Conservation (phyloP, 768 basidiomycete species). For the Hericium coralloides region DNA sequence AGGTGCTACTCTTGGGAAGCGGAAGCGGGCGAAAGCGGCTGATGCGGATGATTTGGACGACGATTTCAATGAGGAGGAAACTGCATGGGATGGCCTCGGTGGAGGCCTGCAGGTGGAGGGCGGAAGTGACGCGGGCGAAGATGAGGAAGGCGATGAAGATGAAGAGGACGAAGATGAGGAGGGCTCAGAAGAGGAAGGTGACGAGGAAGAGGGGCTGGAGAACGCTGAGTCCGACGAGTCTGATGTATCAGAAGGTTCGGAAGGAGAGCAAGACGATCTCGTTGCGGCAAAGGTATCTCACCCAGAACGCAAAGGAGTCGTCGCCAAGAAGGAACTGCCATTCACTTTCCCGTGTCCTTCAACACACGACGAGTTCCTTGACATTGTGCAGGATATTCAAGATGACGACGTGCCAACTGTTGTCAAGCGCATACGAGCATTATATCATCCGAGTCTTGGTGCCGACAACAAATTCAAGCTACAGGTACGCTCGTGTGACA, state of each 20-base stretch:
- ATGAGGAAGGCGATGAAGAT: conserved; percentile 18
- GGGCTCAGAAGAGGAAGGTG: conserved; percentile 19
- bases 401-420: conserved; percentile 72
- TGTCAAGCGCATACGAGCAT: conserved; percentile 79
- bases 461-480: conserved; percentile 89
- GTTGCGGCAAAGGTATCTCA: conserved; percentile 16
- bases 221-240: conserved; percentile 29
- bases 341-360: conserved; percentile 89
- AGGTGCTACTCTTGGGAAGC: conserved; percentile 39
- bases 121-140: conserved; percentile 12
- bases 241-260: conserved; percentile 27
- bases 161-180: conserved; percentile 24
- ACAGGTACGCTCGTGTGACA: conserved; percentile 45
- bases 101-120: conserved; percentile 22
- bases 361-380: conserved; percentile 83
- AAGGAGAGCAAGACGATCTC: conserved; percentile 31
- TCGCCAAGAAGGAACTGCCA: conserved; percentile 55
- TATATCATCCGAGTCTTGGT: conserved; percentile 89
- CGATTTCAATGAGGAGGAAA: conserved; percentile 44
- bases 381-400: conserved; percentile 61
- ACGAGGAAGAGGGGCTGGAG: conserved; percentile 22
- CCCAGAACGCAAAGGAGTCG: not conserved
- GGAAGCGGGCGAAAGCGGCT: conserved; percentile 49
- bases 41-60: conserved; percentile 94
- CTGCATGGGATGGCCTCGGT: conserved; percentile 21